Conservation (phyloP, 352 stramenopile genomes). For the Halophytophthora polymorphica region DNA sequence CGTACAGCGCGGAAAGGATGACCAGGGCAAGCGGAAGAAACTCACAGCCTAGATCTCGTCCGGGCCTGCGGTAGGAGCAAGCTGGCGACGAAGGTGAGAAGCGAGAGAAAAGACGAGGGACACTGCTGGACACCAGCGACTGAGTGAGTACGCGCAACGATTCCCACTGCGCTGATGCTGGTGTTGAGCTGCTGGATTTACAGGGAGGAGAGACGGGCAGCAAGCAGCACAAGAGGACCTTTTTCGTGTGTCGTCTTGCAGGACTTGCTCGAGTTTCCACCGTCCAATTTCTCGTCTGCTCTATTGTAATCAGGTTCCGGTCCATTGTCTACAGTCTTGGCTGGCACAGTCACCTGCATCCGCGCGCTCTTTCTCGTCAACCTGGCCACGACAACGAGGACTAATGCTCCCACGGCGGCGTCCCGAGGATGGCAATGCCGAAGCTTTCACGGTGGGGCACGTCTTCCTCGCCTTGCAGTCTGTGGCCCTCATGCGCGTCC, state of each 20-base stretch:
- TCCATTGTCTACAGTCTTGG: too few relatives aligned
- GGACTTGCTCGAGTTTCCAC: constrained; percentile 5
- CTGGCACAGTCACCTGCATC: not conserved
- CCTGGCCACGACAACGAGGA: constrained; percentile 1
- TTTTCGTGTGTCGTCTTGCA: constrained; percentile 12
- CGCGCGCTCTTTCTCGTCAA: constrained; percentile 1
- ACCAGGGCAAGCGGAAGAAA: constrained; percentile 85
- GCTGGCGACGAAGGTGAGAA: constrained; percentile 7
- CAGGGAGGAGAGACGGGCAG: constrained; percentile 29
- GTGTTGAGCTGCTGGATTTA: constrained; percentile 23
- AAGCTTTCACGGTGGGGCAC: constrained; percentile 30
- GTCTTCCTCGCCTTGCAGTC: constrained; percentile 4
- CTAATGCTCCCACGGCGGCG: constrained; percentile 27
- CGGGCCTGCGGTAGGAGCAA: constrained; percentile 17
- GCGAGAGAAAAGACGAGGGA: constrained; percentile 7
- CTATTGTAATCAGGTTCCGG: constrained; percentile 15
- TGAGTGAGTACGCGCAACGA: constrained; percentile 15
- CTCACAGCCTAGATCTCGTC: constrained; percentile 47
- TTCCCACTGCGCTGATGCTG: too few relatives aligned
- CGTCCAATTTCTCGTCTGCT: constrained; percentile 10
- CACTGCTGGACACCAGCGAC: constrained; percentile 5
- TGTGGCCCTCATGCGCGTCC: constrained; percentile 7
- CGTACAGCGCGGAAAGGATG: constrained; percentile 90
- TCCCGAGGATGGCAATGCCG: constrained; percentile 51
- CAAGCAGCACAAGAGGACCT: constrained; percentile 17